phyloP scores from a whole-genome alignment of 2,329 filamentous ascomycete species.

The Beauveria caledonica region DNA sequence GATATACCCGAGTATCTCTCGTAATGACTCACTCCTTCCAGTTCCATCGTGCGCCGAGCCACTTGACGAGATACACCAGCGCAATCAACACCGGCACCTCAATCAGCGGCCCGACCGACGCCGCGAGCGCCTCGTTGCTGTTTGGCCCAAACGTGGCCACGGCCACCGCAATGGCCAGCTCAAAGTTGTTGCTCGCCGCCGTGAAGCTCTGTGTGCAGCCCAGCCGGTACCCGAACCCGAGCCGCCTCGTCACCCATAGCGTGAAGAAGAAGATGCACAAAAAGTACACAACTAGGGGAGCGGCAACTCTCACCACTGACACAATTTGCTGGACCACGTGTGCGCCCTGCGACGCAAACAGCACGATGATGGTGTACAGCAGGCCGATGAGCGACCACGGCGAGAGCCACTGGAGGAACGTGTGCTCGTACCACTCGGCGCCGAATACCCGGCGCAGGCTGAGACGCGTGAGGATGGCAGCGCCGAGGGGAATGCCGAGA shows the following conservation, averaged over 20 bases:
- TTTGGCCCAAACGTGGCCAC: slow-evolving; percentile 64
- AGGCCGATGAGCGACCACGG: slow-evolving; percentile 68
- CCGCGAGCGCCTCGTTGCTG: slow-evolving; percentile 65
- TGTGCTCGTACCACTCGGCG: slow-evolving; percentile 49
- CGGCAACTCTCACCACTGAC: slow-evolving; percentile 64
- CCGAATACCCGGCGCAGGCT: slow-evolving; percentile 48
- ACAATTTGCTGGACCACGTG: slow-evolving; percentile 69
- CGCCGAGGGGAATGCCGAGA: slow-evolving; percentile 65
- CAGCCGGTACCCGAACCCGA: slow-evolving; percentile 61
- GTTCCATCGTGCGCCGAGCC: slow-evolving; percentile 5
- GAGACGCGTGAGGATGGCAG: slow-evolving; percentile 37
- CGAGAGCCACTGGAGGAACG: slow-evolving; percentile 56
- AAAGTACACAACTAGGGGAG: slow-evolving; percentile 70
- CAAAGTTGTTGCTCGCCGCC: slow-evolving; percentile 77
- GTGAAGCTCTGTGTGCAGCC: slow-evolving; percentile 68
- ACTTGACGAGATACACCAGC: slow-evolving; percentile 48
- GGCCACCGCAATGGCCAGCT: slow-evolving; percentile 68
- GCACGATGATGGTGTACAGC: slow-evolving; percentile 68
- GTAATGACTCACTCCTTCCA: slow-evolving; percentile 4
- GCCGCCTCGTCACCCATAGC: slow-evolving; percentile 44
- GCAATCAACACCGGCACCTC: slow-evolving; percentile 68
- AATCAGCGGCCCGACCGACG: slow-evolving; percentile 69
- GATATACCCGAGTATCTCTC: not conserved
- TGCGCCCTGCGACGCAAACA: slow-evolving; percentile 66
- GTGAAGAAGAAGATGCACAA: slow-evolving; percentile 59